A percentile compares a stretch with the other conserved stretches of the same genome.
Conservation (phyloP, 768 basidiomycete species). For the Lanmaoa pseudosensibilis region DNA sequence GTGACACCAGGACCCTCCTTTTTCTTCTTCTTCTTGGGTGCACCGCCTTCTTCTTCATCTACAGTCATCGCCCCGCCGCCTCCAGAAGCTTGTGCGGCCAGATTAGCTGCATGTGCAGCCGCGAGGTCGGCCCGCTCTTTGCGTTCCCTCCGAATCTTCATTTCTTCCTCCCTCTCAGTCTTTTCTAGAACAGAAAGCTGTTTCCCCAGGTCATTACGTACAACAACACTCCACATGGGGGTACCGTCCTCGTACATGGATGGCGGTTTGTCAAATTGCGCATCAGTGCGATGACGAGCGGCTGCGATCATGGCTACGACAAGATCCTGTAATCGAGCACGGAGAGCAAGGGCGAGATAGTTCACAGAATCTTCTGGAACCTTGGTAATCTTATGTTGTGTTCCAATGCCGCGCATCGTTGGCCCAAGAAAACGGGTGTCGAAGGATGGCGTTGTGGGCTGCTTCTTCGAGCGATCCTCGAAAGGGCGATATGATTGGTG, state of each 20-base stretch:
- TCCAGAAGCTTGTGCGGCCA: constrained; percentile 56
- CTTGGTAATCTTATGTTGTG: constrained; percentile 65
- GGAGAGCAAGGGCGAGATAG: constrained; percentile 78
- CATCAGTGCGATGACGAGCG: constrained; percentile 65
- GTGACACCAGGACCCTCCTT: constrained; percentile 83
- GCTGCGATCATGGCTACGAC: constrained; percentile 68
- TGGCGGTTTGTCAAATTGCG: constrained; percentile 66
- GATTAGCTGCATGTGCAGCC: constrained; percentile 64
- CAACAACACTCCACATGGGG: constrained; percentile 81
- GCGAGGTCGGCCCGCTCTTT: constrained; percentile 75
- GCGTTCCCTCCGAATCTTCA: constrained; percentile 67
- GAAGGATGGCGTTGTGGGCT: constrained; percentile 67
- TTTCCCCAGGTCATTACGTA: constrained; percentile 79
- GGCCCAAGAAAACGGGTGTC: constrained; percentile 63
- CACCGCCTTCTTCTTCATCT: constrained; percentile 53
- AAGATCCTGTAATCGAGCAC: constrained; percentile 70
- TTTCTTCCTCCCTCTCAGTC: constrained; percentile 83
- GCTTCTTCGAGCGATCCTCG: constrained; percentile 80
- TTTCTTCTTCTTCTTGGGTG: constrained; percentile 78
- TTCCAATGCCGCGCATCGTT: constrained; percentile 67
- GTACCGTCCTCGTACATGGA: constrained; percentile 63
- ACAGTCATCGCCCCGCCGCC: constrained; percentile 26
- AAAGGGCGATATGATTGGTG: constrained; percentile 63
- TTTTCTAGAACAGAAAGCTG: constrained; percentile 75
- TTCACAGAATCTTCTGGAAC: constrained; percentile 72